Conservation (phyloP, 352 stramenopile genomes). For the Phytophthora sp. region DNA sequence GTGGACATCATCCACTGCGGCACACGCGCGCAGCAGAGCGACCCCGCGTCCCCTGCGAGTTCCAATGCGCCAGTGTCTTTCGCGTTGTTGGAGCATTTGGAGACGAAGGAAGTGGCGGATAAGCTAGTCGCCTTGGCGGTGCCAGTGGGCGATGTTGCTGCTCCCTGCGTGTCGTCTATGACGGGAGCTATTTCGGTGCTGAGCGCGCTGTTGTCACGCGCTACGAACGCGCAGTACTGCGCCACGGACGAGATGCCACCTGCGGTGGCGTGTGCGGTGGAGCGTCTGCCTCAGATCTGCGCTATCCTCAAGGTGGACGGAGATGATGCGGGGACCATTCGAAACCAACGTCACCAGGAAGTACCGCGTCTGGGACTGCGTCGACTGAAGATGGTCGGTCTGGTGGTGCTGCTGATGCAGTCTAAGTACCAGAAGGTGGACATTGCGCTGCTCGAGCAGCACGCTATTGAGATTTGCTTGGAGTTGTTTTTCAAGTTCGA, state of each 20-base stretch:
- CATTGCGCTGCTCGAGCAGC: conserved; percentile 61
- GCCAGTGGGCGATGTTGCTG: conserved; percentile 27
- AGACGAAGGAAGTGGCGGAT: conserved; percentile 75
- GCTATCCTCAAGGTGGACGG: conserved; percentile 64
- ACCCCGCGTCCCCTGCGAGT: conserved; percentile 66
- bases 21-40: conserved; percentile 74
- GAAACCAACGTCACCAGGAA: conserved; percentile 77
- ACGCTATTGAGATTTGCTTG: conserved; percentile 76
- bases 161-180: conserved; percentile 74
- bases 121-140: conserved; percentile 71
- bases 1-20: conserved; percentile 89
- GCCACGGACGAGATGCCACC: conserved; percentile 66
- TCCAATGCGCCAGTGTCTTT: conserved; percentile 62
- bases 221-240: conserved; percentile 81
- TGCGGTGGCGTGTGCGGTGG: conserved; percentile 59
- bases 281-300: conserved; percentile 68
- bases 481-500: conserved; percentile 91
- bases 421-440: conserved; percentile 87
- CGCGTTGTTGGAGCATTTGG: conserved; percentile 79
- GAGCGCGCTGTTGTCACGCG: conserved; percentile 74
- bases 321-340: conserved; percentile 68
- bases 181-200: conserved; percentile 79
- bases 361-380: conserved; percentile 76
- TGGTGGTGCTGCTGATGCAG: conserved; percentile 83
- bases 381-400: conserved; percentile 80